These are phyloP conservation scores for Cavenderia fasciculata DNA, from an alignment of 78 protist genomes.

Conservation along the genomic window DNA sequence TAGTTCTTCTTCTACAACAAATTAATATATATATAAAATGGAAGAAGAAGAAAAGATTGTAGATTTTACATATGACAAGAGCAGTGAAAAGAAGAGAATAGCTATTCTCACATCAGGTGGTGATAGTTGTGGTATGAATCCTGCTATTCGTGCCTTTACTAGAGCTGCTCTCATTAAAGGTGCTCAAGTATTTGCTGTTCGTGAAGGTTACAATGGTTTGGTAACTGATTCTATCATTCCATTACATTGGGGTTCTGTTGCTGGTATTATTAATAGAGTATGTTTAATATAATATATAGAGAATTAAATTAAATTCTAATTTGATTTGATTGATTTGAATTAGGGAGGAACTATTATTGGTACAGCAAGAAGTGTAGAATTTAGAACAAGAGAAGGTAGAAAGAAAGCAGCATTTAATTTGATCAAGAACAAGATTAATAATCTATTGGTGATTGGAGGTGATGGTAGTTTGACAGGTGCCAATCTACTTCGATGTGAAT, in stretches of 20 bases:
- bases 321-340: neutral
- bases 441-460: constrained; percentile 86
- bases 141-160: constrained; percentile 78
- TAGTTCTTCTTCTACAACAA: too few species aligned
- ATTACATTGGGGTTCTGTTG: constrained; percentile 71
- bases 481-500: constrained; percentile 70
- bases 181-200: constrained; percentile 70
- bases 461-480: constrained; percentile 92
- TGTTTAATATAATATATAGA: neutral
- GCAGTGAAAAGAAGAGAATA: constrained; percentile 40
- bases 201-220: constrained; percentile 88
- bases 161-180: constrained; percentile 50
- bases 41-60: too few species aligned
- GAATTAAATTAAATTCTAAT: neutral
- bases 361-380: constrained; percentile 82
- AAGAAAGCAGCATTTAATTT: constrained; percentile 82
- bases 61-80: constrained; percentile 9
- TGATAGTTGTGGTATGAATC: constrained; percentile 85
- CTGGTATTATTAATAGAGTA: constrained; percentile 40
- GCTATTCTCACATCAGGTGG: constrained; percentile 82
- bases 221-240: constrained; percentile 67
- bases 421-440: constrained; percentile 58
- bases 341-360: constrained; percentile 91
- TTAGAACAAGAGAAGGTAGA: constrained; percentile 84
- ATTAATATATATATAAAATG: too few species aligned